Base-by-base conservation (phyloP, 1,284 basidiomycete species). In the Paramarasmius palmivorus region DNA sequence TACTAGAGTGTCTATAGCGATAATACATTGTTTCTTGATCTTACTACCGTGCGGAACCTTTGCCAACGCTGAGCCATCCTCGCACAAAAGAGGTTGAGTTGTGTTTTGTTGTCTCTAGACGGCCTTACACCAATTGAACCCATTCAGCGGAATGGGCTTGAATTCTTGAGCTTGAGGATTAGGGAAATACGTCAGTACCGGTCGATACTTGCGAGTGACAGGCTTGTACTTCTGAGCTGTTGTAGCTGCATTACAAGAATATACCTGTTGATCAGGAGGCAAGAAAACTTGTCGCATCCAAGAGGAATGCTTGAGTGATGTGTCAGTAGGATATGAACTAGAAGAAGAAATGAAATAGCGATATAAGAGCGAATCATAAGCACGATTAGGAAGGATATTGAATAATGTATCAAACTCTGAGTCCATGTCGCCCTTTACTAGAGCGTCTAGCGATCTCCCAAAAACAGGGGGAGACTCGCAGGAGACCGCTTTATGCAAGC, bases 121-220 rank as follows among this genome's bases (percentile, higher is more conserved):
- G n/a, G n/a, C n/a, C n/a, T n/a, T n/a, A n/a, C n/a, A n/a, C n/a
- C n/a, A n/a, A n/a, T n/a, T n/a, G n/a, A n/a, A n/a, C n/a, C n/a
- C n/a, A n/a, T n/a, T n/a, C n/a, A n/a, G n/a, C n/a, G 29, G 29
- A 32, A 32, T 32, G 29, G 6, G 29, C 29, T 32, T 32, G 29
- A 32, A 32, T 32, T 32, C 29, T 12, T 63, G 0, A 59, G 60
- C 64, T 3, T 53, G 46, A 0, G 64, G 60, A 12, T 69, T 57
- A 12, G 68, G 69, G 60, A 69, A 68, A 17, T 65, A 63, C 0
- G 63, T 68, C 0, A 67, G 63, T 0, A 72, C 68, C 0, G 68
- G 69, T 3, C 63, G 54, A 1, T 69, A 65, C 53, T 70, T 71
- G 0, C 59, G 53, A 26, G 66, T 57, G 0, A 71, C 65, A 0